These are phyloP conservation scores for Salvia hispanica DNA, from an alignment of 257 asterid species.

Conservation along the genomic window DNA sequence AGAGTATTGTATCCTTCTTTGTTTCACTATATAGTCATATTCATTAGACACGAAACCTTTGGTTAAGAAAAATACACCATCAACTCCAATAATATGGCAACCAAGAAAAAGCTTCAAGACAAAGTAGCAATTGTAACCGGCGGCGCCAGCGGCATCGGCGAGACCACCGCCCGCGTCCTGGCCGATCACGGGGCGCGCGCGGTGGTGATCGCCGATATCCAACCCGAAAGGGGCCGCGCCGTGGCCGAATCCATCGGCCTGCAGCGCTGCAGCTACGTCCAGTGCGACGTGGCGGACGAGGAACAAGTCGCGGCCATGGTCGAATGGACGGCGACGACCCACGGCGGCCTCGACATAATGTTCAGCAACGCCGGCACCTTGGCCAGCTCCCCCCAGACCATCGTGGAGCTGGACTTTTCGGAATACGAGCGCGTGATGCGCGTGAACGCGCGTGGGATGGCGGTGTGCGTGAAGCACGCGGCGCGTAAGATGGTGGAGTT, in stretches of 20 bases:
- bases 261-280: slow-evolving; percentile 37
- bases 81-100: too few species aligned
- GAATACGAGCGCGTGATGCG: slow-evolving; percentile 30
- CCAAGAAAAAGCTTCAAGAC: too few species aligned
- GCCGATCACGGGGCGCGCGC: background rate
- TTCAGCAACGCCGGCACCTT: slow-evolving; percentile 62
- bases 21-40: too few species aligned
- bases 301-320: too few species aligned
- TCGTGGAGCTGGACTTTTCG: slow-evolving; percentile 41
- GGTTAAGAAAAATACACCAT: too few species aligned
- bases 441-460: slow-evolving; percentile 42
- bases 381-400: slow-evolving; percentile 40
- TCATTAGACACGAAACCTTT: too few species aligned
- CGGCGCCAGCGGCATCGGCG: slow-evolving; percentile 34
- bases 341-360: slow-evolving; percentile 14
- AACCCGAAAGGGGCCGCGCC: slow-evolving; percentile 40
- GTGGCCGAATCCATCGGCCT: slow-evolving; percentile 47
- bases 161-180: too few species aligned
- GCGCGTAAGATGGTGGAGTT: slow-evolving; percentile 37
- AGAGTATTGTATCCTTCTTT: too few species aligned
- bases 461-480: slow-evolving; percentile 40
- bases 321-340: too few species aligned
- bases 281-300: too few species aligned
- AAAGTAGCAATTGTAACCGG: too few species aligned
- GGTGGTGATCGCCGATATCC: slow-evolving; percentile 55